Evolutionary conservation across 202 grass and related monocot species (phyloP).

Genomic region (Panicum virgatum): DNA sequence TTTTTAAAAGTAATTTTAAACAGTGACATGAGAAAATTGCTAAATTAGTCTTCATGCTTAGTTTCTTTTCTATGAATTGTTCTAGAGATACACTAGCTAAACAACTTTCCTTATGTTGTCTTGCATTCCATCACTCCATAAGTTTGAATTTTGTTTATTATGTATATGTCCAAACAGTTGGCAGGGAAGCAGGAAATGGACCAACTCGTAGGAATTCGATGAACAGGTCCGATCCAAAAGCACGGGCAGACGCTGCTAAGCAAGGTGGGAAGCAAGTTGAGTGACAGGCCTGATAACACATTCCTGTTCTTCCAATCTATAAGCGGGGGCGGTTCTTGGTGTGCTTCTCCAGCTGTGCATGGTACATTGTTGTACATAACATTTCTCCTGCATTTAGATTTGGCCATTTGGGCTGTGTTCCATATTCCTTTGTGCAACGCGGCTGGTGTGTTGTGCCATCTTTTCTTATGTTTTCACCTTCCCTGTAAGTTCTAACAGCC

Average conservation of each 20-base stretch:
- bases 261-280: slow-evolving; percentile 44
- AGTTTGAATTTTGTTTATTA: not conserved
- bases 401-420: slow-evolving; percentile 13
- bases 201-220: slow-evolving; percentile 25
- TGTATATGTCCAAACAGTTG: slow-evolving; percentile 38
- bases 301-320: not conserved
- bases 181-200: slow-evolving; percentile 36
- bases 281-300: slow-evolving; percentile 34
- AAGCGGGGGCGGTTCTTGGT: not conserved
- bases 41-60: not conserved
- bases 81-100: not conserved
- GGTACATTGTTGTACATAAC: slow-evolving; percentile 37
- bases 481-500: slow-evolving; percentile 9
- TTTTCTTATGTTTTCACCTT: slow-evolving; percentile 7
- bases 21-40: not conserved
- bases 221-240: slow-evolving; percentile 38
- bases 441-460: slow-evolving; percentile 11
- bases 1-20: not conserved
- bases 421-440: slow-evolving; percentile 18
- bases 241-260: slow-evolving; percentile 23
- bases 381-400: slow-evolving; percentile 28
- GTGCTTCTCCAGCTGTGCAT: slow-evolving; percentile 31
- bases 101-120: slow-evolving; percentile 2
- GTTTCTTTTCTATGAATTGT: not conserved
- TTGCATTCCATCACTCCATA: slow-evolving; percentile 15